Percentiles rank a stretch among this genome's conserved stretches.
phyloP scores from a whole-genome alignment of 1,284 basidiomycete genomes.

The Sanghuangporus sanghuang region DNA sequence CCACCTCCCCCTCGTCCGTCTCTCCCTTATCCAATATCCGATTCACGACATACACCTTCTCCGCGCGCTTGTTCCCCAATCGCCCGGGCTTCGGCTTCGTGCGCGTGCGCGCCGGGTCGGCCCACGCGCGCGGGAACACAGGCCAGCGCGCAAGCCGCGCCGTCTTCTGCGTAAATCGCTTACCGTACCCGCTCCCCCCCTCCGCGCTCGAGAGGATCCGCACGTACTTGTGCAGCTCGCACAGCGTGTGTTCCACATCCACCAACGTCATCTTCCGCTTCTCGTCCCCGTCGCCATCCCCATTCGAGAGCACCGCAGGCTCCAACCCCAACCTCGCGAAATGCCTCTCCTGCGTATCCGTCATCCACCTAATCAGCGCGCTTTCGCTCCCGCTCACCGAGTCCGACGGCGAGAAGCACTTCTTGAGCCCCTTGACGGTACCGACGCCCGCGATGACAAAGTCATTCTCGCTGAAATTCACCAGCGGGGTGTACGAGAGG shows the following conservation, averaged over 20 bases:
- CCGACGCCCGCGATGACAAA: slow-evolving; percentile 59
- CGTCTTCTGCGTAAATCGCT: slow-evolving; percentile 28
- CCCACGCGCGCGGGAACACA: slow-evolving; percentile 50
- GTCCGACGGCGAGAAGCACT: slow-evolving; percentile 29
- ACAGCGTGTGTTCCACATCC: slow-evolving; percentile 63
- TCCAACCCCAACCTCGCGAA: slow-evolving; percentile 46
- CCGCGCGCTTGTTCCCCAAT: slow-evolving; percentile 33
- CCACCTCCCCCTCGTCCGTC: slow-evolving; percentile 17
- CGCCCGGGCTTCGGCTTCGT: slow-evolving; percentile 34
- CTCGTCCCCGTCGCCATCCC: slow-evolving; percentile 18
- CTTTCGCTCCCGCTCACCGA: slow-evolving; percentile 32
- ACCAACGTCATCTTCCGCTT: slow-evolving; percentile 45
- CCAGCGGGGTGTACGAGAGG: slow-evolving; percentile 46
- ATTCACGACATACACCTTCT: slow-evolving; percentile 38
- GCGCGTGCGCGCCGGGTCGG: slow-evolving; percentile 32
- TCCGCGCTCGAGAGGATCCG: slow-evolving; percentile 36
- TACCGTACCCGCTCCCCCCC: slow-evolving; percentile 22
- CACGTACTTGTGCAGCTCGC: slow-evolving; percentile 64
- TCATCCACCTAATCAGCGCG: slow-evolving; percentile 54
- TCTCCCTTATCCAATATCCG: slow-evolving; percentile 35
- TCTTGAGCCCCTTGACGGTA: slow-evolving; percentile 44
- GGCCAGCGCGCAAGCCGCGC: slow-evolving; percentile 23
- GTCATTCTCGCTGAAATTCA: slow-evolving; percentile 55
- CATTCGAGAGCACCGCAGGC: slow-evolving; percentile 35
- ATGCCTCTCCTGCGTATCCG: slow-evolving; percentile 44